Evolutionary conservation across 495 filamentous ascomycete genomes (phyloP), one percentile per base, ranked within the genome.

Genomic region (Penicillium tannophilum): DNA sequence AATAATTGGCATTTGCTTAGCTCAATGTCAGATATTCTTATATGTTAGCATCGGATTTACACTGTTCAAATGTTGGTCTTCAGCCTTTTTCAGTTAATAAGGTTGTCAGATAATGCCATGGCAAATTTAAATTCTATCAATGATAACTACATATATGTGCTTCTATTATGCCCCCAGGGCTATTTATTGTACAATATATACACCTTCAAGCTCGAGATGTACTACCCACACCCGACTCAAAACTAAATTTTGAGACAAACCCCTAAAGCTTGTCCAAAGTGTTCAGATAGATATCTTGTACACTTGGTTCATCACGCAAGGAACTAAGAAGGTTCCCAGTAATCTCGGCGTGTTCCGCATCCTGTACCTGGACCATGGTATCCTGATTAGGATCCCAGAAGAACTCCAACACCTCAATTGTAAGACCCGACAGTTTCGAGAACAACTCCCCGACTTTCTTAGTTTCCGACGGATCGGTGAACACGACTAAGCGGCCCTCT

Each of bases 361-460:
- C 74, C 56, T 85, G 79, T 4, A 79, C 64, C 14, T 76, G 67
- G 16, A 90, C 85, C 72, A 84, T 82, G 0, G 88, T 92, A 51
- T 97, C 93, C 54, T 84, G 80, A 54, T 92, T 95, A 0, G 92
- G 83, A 55, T 87, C 83, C 91, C 91, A 97, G 47, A 96, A 80
- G 31, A 98, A 94, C 47, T 92, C 90, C 30, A 83, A 82, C 59
- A 78, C 86, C 52, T 87, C 73, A 26, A 93, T 80, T 50, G 85
- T 82, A 55, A 97, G 69, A 0, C 79, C 81, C 12, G 86, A 77
- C 23, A 75, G 71, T 53, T 81, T 77, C 1, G 81, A 76, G 16
- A 97, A 63, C 19, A 74, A 71, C 58, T 92, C 79, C 17, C 84
- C 85, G 11, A 90, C 85, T 14, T 82, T 74, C 51, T 80, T 88